Conservation (phyloP, 257 asterid species). For the Fraxinus americana region DNA sequence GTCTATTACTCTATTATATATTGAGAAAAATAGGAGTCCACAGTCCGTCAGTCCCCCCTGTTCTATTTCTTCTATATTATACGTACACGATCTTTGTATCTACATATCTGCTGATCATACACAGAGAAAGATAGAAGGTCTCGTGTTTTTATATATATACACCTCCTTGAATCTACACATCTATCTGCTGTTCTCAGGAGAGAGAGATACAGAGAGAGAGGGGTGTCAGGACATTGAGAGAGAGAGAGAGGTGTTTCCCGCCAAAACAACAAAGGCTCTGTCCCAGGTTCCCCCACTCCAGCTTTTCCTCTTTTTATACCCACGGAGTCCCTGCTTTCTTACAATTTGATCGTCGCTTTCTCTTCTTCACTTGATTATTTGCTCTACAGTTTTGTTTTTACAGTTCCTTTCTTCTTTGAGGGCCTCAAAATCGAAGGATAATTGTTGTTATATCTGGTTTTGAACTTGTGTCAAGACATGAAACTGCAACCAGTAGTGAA, state of each 20-base stretch:
- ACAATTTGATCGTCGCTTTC: not conserved
- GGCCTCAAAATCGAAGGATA: too few relatives aligned
- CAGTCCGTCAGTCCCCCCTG: not conserved
- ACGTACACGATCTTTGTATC: not conserved
- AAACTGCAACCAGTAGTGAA: conserved; percentile 27
- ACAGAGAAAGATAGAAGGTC: too few relatives aligned
- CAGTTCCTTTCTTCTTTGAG: not conserved
- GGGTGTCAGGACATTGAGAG: not conserved
- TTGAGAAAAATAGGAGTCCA: not conserved
- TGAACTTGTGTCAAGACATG: conserved; percentile 21
- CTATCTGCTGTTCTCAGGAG: not conserved
- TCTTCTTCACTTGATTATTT: not conserved
- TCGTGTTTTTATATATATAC: not conserved
- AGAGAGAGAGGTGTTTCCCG: conserved; percentile 43
- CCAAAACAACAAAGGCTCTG: conserved; percentile 39
- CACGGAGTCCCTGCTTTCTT: not conserved
- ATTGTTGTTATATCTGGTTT: not conserved
- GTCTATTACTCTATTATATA: too few relatives aligned
- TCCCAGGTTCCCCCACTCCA: not conserved
- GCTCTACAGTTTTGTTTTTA: too few relatives aligned
- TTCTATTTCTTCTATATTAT: not conserved
- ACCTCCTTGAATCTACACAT: too few relatives aligned
- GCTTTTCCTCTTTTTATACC: conserved; percentile 15
- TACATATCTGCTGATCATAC: not conserved
- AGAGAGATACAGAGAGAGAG: not conserved